These are phyloP conservation scores for Dictyostelium firmibasis DNA, from an alignment of 78 protist genomes.

Conservation along the genomic window DNA sequence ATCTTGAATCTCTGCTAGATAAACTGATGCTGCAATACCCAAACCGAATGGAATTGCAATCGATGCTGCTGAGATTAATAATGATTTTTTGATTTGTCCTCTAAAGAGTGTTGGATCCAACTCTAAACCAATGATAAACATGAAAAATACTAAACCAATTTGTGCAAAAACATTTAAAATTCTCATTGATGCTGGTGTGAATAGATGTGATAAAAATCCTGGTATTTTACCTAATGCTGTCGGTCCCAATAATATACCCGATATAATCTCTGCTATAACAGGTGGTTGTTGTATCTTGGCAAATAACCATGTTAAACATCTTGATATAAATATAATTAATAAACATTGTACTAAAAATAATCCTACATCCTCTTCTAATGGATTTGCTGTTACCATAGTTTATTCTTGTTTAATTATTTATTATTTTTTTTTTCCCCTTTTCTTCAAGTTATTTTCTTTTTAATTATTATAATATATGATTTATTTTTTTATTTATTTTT, in stretches of 20 bases:
- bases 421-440: not conserved
- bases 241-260: conserved; percentile 76
- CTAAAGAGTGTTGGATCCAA: conserved; percentile 75
- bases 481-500: too few relatives aligned
- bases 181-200: not conserved
- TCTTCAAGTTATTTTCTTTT: not conserved
- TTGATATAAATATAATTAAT: conserved; percentile 53
- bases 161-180: conserved; percentile 77
- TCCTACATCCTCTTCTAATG: conserved; percentile 30
- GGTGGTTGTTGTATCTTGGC: conserved; percentile 81
- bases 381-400: conserved; percentile 38
- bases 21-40: conserved; percentile 63
- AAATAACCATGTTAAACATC: conserved; percentile 49
- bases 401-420: not conserved
- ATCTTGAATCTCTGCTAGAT: conserved; percentile 48
- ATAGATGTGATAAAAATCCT: not conserved
- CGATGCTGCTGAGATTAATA: conserved; percentile 20
- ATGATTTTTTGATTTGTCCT: conserved; percentile 44
- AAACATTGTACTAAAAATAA: conserved; percentile 60
- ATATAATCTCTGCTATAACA: conserved; percentile 80
- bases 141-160: conserved; percentile 83
- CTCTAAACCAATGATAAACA: conserved; percentile 87
- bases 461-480: not conserved
- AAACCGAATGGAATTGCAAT: conserved; percentile 83
- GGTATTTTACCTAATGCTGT: conserved; percentile 76